A percentile compares a stretch with the other conserved stretches of the same genome.
Evolutionary conservation across 2,329 filamentous ascomycete species (phyloP).

Genomic region (Phyllosticta citribraziliensis): DNA sequence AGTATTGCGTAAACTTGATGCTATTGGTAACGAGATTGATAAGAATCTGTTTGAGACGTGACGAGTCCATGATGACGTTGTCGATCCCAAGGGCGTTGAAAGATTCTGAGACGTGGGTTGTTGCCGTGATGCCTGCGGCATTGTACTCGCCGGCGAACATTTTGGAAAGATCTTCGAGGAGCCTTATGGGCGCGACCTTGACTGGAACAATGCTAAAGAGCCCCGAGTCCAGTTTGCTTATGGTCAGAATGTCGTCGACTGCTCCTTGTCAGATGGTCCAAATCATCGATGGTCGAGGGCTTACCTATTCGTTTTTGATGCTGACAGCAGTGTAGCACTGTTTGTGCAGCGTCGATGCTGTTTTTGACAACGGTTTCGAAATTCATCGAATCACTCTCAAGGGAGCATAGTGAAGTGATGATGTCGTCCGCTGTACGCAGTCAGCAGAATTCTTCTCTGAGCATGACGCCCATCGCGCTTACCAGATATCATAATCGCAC

Average conservation of each 20-base stretch:
- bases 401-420: background rate
- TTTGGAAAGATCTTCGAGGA: constrained; percentile 15
- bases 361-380: background rate
- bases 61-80: constrained; percentile 13
- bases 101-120: constrained; percentile 11
- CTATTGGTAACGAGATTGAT: constrained; percentile 25
- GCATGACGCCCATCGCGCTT: background rate
- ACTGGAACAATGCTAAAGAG: constrained; percentile 19
- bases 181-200: constrained; percentile 12
- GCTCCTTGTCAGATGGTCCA: background rate
- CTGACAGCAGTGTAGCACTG: constrained; percentile 24
- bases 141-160: constrained; percentile 19
- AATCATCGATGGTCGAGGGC: too few species aligned
- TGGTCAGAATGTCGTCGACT: constrained; percentile 11
- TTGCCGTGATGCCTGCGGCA: constrained; percentile 12
- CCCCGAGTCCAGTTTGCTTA: constrained; percentile 14
- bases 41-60: constrained; percentile 15
- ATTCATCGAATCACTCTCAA: background rate
- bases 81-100: constrained; percentile 12
- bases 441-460: background rate
- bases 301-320: constrained; percentile 24
- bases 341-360: constrained; percentile 16
- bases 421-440: constrained; percentile 4
- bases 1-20: constrained; percentile 22
- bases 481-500: constrained; percentile 10